A percentile compares a stretch with the other conserved stretches of the same genome.
phyloP scores from a whole-genome alignment of 176 grass and related monocot genomes.

The Avena insularis region DNA sequence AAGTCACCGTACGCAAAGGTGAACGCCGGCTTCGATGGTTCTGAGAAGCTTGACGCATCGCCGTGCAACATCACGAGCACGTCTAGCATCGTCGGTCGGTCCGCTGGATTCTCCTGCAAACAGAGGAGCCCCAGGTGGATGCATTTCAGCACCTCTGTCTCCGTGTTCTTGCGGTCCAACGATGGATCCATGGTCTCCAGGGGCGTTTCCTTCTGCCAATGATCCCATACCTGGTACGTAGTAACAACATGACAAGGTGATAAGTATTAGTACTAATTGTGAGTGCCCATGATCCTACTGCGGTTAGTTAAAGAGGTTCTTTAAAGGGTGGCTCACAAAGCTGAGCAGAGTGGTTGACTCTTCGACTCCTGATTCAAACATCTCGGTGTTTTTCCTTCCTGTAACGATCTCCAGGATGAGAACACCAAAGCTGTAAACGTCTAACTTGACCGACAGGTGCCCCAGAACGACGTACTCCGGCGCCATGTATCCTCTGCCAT shows the following conservation, averaged over 20 bases:
- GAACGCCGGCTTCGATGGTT: conserved; percentile 38
- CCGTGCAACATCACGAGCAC: conserved; percentile 41
- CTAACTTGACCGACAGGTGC: conserved; percentile 35
- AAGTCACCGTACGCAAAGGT: not conserved
- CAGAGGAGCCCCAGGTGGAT: conserved; percentile 43
- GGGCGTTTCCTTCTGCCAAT: conserved; percentile 1
- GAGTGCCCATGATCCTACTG: not conserved
- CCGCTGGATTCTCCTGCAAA: conserved; percentile 40
- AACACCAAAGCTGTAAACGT: conserved; percentile 48
- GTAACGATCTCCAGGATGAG: conserved; percentile 36
- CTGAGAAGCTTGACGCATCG: not conserved
- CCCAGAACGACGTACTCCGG: conserved; percentile 17
- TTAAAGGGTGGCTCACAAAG: not conserved
- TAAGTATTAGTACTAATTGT: not conserved
- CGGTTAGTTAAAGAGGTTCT: not conserved
- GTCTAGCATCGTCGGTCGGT: conserved; percentile 26
- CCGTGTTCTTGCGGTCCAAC: not conserved
- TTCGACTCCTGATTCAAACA: not conserved
- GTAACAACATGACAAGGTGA: not conserved
- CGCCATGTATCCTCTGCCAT: conserved; percentile 38
- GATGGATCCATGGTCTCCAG: conserved; percentile 14
- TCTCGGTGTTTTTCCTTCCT: conserved; percentile 13
- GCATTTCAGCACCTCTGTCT: conserved; percentile 41
- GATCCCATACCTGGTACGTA: conserved; percentile 39
- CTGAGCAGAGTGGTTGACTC: conserved; percentile 26